Evolutionary conservation across 257 asterid genomes (phyloP), one percentile per base, ranked within the genome.

Genomic region (Linderniella brevidens): DNA sequence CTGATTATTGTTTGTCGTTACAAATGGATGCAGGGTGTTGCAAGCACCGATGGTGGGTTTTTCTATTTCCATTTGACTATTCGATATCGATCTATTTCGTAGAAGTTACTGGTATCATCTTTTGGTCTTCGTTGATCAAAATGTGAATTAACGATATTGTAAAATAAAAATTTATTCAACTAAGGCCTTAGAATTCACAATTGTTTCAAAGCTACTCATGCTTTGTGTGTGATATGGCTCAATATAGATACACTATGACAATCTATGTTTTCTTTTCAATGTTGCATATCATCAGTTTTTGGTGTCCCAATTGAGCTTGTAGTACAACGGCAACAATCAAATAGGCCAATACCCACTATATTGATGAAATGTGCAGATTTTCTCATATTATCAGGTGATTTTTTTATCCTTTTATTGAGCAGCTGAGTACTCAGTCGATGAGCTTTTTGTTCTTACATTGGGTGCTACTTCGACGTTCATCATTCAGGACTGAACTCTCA

Each of bases 11-110:
- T 32, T 12, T 3, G 11, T 45, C 54, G 62, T 13, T 50, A 16
- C 68, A 62, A 35, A 48, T 42, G 42, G 69, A 50, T 77, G 77
- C 80, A 87, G 97, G 97, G 97, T 57, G 92, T 87, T 71, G 97
- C 97, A 38, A 80, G 85, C 58, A 79, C 80, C 60, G 95, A 87
- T 61, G 95, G 97, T 87, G 70, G 56, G 76, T 36, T 52, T 14
- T 17, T 9, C 13, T 10, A 10, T 39, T 39, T 13, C 43, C 43
- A 13, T 39, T 10, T 39, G 32, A 6, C 32, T 25, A 25, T 25
- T 25, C 6, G 32, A 3, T 25, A 25, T 25, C 32, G 32, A 25
- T 25, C 32, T 25, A 3, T 25, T 25, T 25, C 32, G 32, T 25
- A 25, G 32, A 25, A 25, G 32, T 25, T 25, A 6, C 32, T 25